Conservation (phyloP, 495 filamentous ascomycete genomes). For the Neurospora sp. region DNA sequence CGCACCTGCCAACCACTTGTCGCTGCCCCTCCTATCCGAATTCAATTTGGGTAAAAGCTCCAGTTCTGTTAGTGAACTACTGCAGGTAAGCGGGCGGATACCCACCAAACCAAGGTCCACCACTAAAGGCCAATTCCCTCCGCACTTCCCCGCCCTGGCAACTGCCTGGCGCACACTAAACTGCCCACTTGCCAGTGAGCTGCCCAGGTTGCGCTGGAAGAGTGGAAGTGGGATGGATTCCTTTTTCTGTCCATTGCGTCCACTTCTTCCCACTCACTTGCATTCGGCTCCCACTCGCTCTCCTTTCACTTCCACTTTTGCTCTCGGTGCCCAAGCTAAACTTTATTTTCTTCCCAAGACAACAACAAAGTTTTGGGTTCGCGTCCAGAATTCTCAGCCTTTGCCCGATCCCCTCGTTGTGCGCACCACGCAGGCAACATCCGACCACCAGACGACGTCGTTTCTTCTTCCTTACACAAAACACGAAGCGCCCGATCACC, state of each 20-base stretch:
- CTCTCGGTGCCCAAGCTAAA: background rate
- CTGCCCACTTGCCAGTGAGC: background rate
- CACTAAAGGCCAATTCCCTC: background rate
- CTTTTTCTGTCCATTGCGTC: background rate
- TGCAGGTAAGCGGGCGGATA: constrained; percentile 16
- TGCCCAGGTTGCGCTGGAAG: background rate
- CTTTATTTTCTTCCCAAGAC: background rate
- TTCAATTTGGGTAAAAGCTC: background rate
- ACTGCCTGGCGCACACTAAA: background rate
- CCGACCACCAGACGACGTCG: background rate
- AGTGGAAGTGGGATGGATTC: background rate
- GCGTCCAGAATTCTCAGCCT: background rate
- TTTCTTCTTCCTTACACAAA: background rate
- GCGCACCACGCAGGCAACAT: background rate
- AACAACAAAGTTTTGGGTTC: background rate
- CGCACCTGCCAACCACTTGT: background rate
- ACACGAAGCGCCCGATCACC: background rate
- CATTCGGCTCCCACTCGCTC: background rate
- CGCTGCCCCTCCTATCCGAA: background rate
- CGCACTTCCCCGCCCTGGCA: background rate
- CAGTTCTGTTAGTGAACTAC: constrained; percentile 1
- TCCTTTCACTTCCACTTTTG: background rate
- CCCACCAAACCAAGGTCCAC: background rate
- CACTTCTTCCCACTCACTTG: background rate
- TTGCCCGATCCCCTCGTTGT: background rate